Evolutionary conservation across 306 rosid genomes (phyloP).

Genomic region (Astragalus glycyphyllos): DNA sequence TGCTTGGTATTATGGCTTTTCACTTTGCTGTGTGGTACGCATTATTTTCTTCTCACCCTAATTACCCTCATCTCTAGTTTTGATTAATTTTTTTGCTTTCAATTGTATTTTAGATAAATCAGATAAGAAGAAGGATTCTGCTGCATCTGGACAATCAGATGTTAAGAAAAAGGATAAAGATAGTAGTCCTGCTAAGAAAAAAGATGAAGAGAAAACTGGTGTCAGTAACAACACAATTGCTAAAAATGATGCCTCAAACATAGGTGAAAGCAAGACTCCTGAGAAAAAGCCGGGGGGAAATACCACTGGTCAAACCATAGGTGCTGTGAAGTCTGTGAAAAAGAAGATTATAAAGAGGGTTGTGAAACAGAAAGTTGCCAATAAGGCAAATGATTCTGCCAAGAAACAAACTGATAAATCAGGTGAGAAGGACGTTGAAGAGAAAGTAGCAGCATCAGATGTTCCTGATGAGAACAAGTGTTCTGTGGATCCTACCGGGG

Average conservation of each 20-base stretch:
- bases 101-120: constrained; percentile 49
- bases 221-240: constrained; percentile 47
- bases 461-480: constrained; percentile 49
- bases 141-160: constrained; percentile 57
- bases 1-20: not conserved
- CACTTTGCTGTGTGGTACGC: constrained; percentile 13
- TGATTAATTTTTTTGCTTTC: constrained; percentile 20
- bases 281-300: constrained; percentile 59
- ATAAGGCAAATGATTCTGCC: constrained; percentile 55
- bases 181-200: constrained; percentile 55
- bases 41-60: constrained; percentile 8
- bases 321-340: constrained; percentile 69
- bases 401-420: constrained; percentile 53
- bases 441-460: constrained; percentile 50
- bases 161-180: constrained; percentile 58
- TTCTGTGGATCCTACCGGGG: constrained; percentile 54
- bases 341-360: constrained; percentile 82
- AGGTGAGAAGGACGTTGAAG: constrained; percentile 56
- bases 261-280: constrained; percentile 47
- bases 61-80: not conserved
- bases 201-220: constrained; percentile 54
- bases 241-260: constrained; percentile 52
- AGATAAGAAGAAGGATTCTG: constrained; percentile 62
- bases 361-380: constrained; percentile 76
- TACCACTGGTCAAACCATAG: constrained; percentile 55